Evolutionary conservation across 2,329 filamentous ascomycete species (phyloP), one percentile per base, ranked within the genome.

Genomic region (Microdochium paspali): DNA sequence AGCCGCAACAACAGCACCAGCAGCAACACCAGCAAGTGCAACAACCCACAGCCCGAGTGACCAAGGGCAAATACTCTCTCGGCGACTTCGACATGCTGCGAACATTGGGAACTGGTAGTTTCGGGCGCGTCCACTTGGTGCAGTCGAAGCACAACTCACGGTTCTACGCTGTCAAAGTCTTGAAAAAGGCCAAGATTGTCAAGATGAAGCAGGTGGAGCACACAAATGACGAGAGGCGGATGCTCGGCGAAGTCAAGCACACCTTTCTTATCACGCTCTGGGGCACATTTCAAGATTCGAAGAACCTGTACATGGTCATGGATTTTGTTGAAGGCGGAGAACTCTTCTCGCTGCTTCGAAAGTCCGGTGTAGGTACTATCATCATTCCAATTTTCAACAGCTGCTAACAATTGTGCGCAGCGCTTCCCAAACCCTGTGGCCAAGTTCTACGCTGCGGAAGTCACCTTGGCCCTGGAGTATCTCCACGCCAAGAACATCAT

Each of bases 201-300:
- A 95, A 95, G 74, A 97, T 98, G 93, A 98, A 98, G 79, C 93
- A 98, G 69, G 90, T 98, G 51, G 93, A 98, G 69, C 93, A 98
- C 71, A 98, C 93, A 56, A 98, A 98, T 62, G 93, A 98, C 68
- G 93, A 98, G 73, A 80, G 93, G 56, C 82, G 80, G 59, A 98
- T 98, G 93, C 72, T 98, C 60, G 87, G 89, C 64, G 87, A 95
- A 65, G 93, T 97, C 65, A 95, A 96, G 67, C 91, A 98, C 68
- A 90, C 93, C 12, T 98, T 98, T 70, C 75, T 98, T 53, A 93
- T 98, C 63, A 98, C 93, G 2, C 75, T 98, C 35, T 98, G 93
- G 93, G 93, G 93, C 49, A 98, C 93, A 10, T 98, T 97, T 67
- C 91, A 97, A 65, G 93, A 98, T 61, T 79, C 84, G 45, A 90